Evolutionary conservation across 2,329 filamentous ascomycete genomes (phyloP).

Genomic region (Hansfordia pulvinata): DNA sequence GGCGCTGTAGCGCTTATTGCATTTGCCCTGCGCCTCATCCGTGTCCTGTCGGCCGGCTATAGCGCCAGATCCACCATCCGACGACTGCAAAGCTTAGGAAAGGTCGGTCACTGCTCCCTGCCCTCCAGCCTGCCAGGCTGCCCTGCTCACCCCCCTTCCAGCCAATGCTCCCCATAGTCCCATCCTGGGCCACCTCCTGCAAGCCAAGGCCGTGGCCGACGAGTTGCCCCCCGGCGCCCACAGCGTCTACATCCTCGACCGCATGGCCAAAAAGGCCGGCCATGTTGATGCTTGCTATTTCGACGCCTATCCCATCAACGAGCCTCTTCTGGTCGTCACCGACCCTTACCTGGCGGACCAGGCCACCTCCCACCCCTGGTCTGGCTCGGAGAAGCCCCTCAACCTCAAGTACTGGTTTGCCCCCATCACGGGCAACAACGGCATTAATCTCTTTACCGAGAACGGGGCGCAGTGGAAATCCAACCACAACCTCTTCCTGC

Average conservation of each 20-base stretch:
- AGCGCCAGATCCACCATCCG: conserved; percentile 8
- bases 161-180: conserved; percentile 15
- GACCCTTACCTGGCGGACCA: conserved; percentile 17
- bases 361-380: conserved; percentile 12
- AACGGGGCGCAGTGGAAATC: conserved; percentile 17
- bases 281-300: conserved; percentile 15
- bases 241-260: conserved; percentile 11
- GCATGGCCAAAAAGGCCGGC: conserved; percentile 8
- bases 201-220: conserved; percentile 14
- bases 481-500: conserved; percentile 14
- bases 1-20: conserved; percentile 9
- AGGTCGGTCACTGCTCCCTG: conserved; percentile 6
- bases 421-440: conserved; percentile 15
- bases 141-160: conserved; percentile 3
- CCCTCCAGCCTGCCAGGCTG: not conserved
- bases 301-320: conserved; percentile 14
- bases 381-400: conserved; percentile 13
- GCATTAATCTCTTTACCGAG: conserved; percentile 17
- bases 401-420: conserved; percentile 15
- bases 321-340: conserved; percentile 13
- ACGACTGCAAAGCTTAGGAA: conserved; percentile 10
- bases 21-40: conserved; percentile 3
- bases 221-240: conserved; percentile 12
- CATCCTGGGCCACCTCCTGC: conserved; percentile 16
- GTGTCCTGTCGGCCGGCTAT: conserved; percentile 9